These are phyloP conservation scores for Leccinum variicolor DNA, from an alignment of 768 basidiomycete species.

Conservation along the genomic window DNA sequence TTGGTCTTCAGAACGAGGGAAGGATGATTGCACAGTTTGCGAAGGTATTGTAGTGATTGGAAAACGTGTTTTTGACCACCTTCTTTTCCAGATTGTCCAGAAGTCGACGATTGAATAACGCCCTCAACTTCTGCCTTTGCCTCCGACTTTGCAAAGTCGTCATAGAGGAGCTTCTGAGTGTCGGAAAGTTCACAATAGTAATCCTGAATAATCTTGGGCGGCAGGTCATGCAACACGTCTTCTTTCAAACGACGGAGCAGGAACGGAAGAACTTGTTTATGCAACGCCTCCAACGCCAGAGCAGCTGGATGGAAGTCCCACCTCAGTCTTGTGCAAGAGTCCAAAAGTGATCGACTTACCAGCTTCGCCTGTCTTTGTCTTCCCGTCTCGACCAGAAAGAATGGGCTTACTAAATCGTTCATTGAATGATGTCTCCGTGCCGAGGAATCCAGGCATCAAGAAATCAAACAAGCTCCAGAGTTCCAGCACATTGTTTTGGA, in stretches of 20 bases:
- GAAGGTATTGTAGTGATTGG: constrained; percentile 93
- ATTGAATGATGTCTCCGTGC: constrained; percentile 92
- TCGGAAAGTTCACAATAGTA: constrained; percentile 98
- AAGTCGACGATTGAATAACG: constrained; percentile 48
- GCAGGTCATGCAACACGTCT: constrained; percentile 91
- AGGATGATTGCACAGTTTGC: constrained; percentile 98
- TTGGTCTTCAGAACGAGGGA: constrained; percentile 82
- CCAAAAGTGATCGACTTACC: constrained; percentile 49
- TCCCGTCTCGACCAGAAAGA: constrained; percentile 90
- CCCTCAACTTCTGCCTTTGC: constrained; percentile 63
- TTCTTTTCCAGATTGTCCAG: constrained; percentile 34
- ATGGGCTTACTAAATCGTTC: constrained; percentile 97
- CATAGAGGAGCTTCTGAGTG: constrained; percentile 90
- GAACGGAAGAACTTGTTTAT: constrained; percentile 99
- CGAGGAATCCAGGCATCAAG: constrained; percentile 98
- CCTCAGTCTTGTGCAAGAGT: not conserved
- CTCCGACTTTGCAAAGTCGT: constrained; percentile 84
- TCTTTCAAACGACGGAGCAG: constrained; percentile 94
- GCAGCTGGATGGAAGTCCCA: constrained; percentile 58
- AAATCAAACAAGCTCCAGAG: constrained; percentile 99
- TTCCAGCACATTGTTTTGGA: constrained; percentile 98
- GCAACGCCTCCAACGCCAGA: constrained; percentile 89
- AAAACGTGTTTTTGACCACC: constrained; percentile 83
- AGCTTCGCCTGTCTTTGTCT: constrained; percentile 91
- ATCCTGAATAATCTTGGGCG: constrained; percentile 99